Percentiles rank a stretch among this genome's conserved stretches.
phyloP scores from a whole-genome alignment of 345 rosid species.

The Microcos paniculata region DNA sequence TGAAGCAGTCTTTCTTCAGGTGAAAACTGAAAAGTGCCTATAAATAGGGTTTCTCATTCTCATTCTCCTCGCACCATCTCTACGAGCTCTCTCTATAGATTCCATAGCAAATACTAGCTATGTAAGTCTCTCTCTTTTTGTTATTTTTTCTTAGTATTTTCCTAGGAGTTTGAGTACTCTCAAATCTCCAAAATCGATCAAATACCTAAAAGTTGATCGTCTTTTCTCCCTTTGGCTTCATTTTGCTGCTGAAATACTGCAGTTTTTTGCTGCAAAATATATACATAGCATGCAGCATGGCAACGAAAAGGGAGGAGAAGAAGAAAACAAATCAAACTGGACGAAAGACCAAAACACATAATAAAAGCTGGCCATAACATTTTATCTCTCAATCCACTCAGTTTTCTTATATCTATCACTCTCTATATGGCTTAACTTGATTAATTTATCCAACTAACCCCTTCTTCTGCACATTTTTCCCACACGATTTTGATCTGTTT shows the following conservation, averaged over 20 bases:
- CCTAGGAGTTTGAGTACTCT: too few relatives aligned
- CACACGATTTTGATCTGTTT: background rate
- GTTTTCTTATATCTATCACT: background rate
- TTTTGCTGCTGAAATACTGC: background rate
- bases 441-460: background rate
- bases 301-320: background rate
- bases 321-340: too few relatives aligned
- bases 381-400: background rate
- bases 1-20: too few relatives aligned
- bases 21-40: background rate
- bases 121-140: constrained; percentile 1
- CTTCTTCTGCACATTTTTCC: background rate
- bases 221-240: background rate
- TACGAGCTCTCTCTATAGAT: background rate
- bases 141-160: background rate
- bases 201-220: background rate
- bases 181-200: background rate
- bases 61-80: background rate
- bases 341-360: too few relatives aligned
- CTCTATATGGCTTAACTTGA: background rate
- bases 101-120: background rate
- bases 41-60: background rate
- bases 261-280: background rate
- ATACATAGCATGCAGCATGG: background rate
- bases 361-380: background rate